Evolutionary conservation across 768 basidiomycete genomes (phyloP).

Genomic region (Lactarius indigo): DNA sequence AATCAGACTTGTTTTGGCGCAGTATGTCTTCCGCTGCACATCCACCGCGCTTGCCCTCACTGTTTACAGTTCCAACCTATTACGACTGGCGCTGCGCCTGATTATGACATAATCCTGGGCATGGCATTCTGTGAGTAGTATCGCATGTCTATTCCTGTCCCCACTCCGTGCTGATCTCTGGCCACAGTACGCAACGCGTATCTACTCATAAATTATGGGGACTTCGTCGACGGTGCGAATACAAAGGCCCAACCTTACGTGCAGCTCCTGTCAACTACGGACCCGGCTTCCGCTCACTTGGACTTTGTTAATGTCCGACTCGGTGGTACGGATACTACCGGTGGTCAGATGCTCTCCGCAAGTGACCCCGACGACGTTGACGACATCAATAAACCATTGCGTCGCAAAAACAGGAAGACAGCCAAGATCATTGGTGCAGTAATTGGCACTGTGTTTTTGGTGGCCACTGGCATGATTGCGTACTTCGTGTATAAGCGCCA

Average conservation of each 20-base stretch:
- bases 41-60: not conserved
- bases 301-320: constrained; percentile 36
- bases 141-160: not conserved
- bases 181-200: constrained; percentile 62
- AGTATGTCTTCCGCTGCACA: constrained; percentile 35
- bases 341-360: not conserved
- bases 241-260: constrained; percentile 49
- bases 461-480: not conserved
- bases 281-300: constrained; percentile 38
- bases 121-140: constrained; percentile 61
- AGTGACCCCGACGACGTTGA: constrained; percentile 1
- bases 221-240: constrained; percentile 46
- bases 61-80: constrained; percentile 63
- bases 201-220: constrained; percentile 59
- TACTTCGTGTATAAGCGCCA: not conserved
- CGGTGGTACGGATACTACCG: constrained; percentile 23
- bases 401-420: not conserved
- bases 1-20: constrained; percentile 38
- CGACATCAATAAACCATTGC: not conserved
- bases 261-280: constrained; percentile 58
- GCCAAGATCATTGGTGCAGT: constrained; percentile 1
- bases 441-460: not conserved
- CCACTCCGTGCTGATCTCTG: not conserved
- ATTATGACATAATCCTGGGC: constrained; percentile 65
- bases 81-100: constrained; percentile 44